These are phyloP conservation scores for Cutaneotrichosporon daszewskae DNA, from an alignment of 1,284 basidiomycete species.

Conservation along the genomic window DNA sequence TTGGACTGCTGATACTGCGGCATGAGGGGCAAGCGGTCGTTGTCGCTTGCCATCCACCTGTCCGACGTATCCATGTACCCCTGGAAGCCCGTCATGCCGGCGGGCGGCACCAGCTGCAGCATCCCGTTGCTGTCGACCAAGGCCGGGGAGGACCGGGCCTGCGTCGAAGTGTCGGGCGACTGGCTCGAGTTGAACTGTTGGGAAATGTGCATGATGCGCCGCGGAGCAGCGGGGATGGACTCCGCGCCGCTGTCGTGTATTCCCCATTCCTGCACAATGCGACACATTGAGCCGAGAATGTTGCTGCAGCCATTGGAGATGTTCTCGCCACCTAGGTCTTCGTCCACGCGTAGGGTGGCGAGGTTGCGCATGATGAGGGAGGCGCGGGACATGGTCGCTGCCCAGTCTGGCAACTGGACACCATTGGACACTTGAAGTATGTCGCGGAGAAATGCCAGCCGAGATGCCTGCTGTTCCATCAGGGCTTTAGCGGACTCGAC, in stretches of 20 bases:
- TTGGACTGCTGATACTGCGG: slow-evolving; percentile 4
- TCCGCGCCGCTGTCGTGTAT: no score
- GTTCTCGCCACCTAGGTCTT: slow-evolving; percentile 19
- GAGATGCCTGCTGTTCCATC: no score
- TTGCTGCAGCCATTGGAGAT: slow-evolving; percentile 37
- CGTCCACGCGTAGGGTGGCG: slow-evolving; percentile 3
- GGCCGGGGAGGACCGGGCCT: no score
- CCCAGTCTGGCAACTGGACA: no score
- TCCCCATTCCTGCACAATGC: slow-evolving; percentile 32
- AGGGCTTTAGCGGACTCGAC: slow-evolving; percentile 35
- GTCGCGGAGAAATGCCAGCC: no score
- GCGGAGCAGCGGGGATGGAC: neutral
- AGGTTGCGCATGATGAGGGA: no score
- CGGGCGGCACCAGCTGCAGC: neutral
- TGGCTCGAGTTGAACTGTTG: no score
- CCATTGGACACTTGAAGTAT: no score
- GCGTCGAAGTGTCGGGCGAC: no score
- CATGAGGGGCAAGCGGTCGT: no score
- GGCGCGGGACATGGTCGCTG: no score
- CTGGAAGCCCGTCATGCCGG: slow-evolving; percentile 4
- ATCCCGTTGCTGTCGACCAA: neutral
- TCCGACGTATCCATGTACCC: slow-evolving; percentile 35
- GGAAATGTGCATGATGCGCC: no score
- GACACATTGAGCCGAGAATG: slow-evolving; percentile 35
- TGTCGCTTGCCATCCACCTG: slow-evolving; percentile 32